phyloP scores from a whole-genome alignment of 108 stramenopile species.

The Schizochytrium sp. region DNA sequence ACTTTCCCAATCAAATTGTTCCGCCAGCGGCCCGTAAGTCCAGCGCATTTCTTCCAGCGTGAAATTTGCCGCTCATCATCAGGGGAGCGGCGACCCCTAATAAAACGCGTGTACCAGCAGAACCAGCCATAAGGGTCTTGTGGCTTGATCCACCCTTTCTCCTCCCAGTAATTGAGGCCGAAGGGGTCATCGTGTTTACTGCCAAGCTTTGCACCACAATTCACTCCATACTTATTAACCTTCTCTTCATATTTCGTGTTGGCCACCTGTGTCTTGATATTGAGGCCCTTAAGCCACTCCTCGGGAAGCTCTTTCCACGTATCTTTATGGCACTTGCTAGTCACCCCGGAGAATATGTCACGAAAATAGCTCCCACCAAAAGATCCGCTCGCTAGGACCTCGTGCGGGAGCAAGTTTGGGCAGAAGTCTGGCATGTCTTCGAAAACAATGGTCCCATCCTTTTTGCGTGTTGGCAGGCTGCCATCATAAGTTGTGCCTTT shows the following conservation, averaged over 20 bases:
- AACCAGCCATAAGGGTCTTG: slow-evolving; percentile 97
- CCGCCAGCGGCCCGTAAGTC: slow-evolving; percentile 88
- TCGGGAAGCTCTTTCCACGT: slow-evolving; percentile 75
- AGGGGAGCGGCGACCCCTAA: slow-evolving; percentile 84
- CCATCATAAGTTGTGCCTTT: not conserved
- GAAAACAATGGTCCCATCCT: not conserved
- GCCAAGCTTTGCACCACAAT: slow-evolving; percentile 90
- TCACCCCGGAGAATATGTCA: slow-evolving; percentile 86
- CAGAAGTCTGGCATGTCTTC: slow-evolving; percentile 81
- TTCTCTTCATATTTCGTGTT: slow-evolving; percentile 77
- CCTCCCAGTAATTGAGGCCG: slow-evolving; percentile 79
- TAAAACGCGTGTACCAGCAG: slow-evolving; percentile 98
- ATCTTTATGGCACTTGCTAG: slow-evolving; percentile 80
- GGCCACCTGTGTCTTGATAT: slow-evolving; percentile 75
- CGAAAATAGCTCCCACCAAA: slow-evolving; percentile 98
- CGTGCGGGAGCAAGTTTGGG: slow-evolving; percentile 93
- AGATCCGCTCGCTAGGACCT: slow-evolving; percentile 86
- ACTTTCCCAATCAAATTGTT: slow-evolving; percentile 93
- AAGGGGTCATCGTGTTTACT: slow-evolving; percentile 74
- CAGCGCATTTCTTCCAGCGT: slow-evolving; percentile 85
- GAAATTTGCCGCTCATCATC: slow-evolving; percentile 90
- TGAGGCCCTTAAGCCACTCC: slow-evolving; percentile 86
- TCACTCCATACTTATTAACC: slow-evolving; percentile 89
- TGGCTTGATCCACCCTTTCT: slow-evolving; percentile 86
- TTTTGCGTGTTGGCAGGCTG: not conserved